Conservation (phyloP, 352 stramenopile genomes). For the Pythium aristosporum region DNA sequence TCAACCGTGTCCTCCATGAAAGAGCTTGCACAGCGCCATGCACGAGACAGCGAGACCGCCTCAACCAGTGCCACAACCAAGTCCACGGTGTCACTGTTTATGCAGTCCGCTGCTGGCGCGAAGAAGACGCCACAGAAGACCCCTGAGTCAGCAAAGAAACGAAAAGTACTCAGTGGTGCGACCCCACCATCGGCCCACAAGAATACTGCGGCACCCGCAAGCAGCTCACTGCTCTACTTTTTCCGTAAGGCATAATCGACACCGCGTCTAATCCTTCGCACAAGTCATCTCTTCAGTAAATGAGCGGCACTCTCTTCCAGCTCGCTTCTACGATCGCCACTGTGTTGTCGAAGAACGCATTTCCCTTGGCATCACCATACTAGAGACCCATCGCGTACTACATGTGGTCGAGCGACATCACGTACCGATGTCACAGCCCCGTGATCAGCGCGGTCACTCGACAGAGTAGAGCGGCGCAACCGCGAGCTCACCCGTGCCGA, state of each 20-base stretch:
- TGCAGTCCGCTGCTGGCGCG: not conserved
- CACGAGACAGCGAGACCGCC: not conserved
- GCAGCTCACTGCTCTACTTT: conserved; percentile 46
- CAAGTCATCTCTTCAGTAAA: not conserved
- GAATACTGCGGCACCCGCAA: conserved; percentile 4
- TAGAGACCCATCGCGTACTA: conserved; percentile 18
- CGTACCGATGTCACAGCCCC: conserved; percentile 12
- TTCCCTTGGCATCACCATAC: conserved; percentile 17
- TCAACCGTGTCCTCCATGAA: conserved; percentile 23
- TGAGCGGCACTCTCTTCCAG: conserved; percentile 9
- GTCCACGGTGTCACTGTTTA: not conserved
- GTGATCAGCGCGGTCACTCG: not conserved
- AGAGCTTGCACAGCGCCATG: conserved; percentile 23
- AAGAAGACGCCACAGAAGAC: conserved; percentile 1
- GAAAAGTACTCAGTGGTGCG: not conserved
- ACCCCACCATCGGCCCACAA: not conserved
- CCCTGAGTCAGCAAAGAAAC: conserved; percentile 12
- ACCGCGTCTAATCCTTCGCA: not conserved
- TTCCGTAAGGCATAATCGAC: conserved; percentile 33
- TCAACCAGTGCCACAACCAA: not conserved
- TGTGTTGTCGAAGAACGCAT: conserved; percentile 12
- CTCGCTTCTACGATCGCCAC: conserved; percentile 14
- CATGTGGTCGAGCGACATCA: conserved; percentile 11
- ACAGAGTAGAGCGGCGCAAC: conserved; percentile 15
- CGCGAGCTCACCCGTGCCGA: not conserved